phyloP scores from a whole-genome alignment of 805 yeast species.

The Komagataella kurtzmanii region DNA sequence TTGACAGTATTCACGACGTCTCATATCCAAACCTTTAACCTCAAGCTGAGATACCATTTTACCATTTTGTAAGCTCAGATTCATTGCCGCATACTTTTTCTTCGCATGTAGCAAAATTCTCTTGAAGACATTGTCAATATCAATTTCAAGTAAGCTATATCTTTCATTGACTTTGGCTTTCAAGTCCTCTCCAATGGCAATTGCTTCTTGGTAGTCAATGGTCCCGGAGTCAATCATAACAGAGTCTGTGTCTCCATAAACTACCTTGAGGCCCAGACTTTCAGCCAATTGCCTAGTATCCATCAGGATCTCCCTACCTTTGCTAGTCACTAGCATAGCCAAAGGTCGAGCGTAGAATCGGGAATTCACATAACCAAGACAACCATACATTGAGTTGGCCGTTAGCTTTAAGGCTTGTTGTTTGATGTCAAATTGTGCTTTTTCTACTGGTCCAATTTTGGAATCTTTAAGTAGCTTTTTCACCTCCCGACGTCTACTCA shows the following conservation, averaged over 20 bases:
- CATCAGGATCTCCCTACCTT: conserved; percentile 91
- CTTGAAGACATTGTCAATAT: conserved; percentile 86
- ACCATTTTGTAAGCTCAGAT: conserved; percentile 35
- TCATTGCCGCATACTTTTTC: conserved; percentile 94
- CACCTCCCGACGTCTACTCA: conserved; percentile 85
- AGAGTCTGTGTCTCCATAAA: conserved; percentile 98
- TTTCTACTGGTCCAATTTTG: conserved; percentile 45
- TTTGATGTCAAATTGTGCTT: conserved; percentile 82
- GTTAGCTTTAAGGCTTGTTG: conserved; percentile 94
- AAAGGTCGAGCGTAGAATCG: conserved; percentile 92
- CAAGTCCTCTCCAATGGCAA: conserved; percentile 74
- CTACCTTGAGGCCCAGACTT: conserved; percentile 66
- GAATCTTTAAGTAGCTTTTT: conserved; percentile 75
- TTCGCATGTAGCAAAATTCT: conserved; percentile 81
- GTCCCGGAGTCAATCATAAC: conserved; percentile 94
- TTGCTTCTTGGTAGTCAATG: conserved; percentile 54
- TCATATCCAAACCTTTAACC: conserved; percentile 94
- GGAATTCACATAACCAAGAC: conserved; percentile 84
- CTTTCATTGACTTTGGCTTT: conserved; percentile 79
- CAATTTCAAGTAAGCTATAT: conserved; percentile 80
- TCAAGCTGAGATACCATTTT: conserved; percentile 52
- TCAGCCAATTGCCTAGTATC: conserved; percentile 91
- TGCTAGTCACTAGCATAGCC: conserved; percentile 89
- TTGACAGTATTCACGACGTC: conserved; percentile 92
- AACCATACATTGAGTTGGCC: conserved; percentile 99